Base-by-base conservation (phyloP, 495 filamentous ascomycete genomes). In the Neurospora pannonica region DNA sequence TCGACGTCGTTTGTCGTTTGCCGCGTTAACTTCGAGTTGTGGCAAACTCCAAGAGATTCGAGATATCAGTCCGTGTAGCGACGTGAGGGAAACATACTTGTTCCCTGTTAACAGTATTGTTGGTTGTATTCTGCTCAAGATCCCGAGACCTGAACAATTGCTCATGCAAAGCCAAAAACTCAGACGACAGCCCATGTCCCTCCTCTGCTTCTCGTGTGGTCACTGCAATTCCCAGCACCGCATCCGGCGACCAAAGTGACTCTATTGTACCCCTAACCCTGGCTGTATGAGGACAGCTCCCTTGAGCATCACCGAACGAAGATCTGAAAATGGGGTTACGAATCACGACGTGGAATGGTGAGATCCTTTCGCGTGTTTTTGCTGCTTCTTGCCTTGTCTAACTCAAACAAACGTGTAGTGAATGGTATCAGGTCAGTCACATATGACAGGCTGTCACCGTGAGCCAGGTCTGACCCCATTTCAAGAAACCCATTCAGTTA, bases 311-410 rank as follows among this genome's bases (percentile, higher is more conserved):
- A 19, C 9, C 17, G 13, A 38, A 67, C 13, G 8, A 7, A 38
- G 4, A 36, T 13, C 34, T 70, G 71, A 78, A 78, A 39, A 94
- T 94, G 92, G 90, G 88, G 73, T 85, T 95, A 75, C 89, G 93
- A 73, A 92, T 95, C 75, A 95, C 92, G n/a, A 94, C 92, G 60
- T 95, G 94, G 94, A 97, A 97, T 84, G 92, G 92, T 93, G 82
- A 77, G 88, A 77, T 21, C 34, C 37, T 40, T 8, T 70, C 70
- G 48, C 48, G 77, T 70, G 79, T 75, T 80, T 70, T 77, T 71
- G 54, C 76, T 77, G 39, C 75, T 70, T 72, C 60, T 37, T 37
- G 9, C 9, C 37, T 4, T 21, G 19, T 43, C 62, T 69, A 2
- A 37, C 13, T 4, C 38, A 1, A 24, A 34, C 34, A n/a, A 46